These are phyloP conservation scores for Lasiodiplodia theobromae DNA, from an alignment of 2,329 filamentous ascomycete species.

Conservation along the genomic window DNA sequence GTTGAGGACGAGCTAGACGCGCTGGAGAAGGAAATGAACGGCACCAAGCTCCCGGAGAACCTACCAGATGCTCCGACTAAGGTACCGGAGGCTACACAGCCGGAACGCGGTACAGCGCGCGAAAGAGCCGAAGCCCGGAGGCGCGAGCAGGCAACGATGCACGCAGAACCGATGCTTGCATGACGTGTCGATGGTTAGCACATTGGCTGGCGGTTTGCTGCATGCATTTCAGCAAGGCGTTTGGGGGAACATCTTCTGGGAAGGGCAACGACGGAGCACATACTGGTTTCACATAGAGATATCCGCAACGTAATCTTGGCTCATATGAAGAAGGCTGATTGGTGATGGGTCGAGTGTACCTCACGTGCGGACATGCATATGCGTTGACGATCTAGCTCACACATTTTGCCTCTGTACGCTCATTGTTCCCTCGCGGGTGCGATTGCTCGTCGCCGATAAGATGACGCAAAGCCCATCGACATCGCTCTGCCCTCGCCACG, in stretches of 20 bases:
- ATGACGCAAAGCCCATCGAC: not conserved
- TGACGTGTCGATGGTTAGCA: constrained; percentile 31
- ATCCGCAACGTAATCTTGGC: constrained; percentile 14
- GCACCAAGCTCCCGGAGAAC: constrained; percentile 48
- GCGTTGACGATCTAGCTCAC: constrained; percentile 7
- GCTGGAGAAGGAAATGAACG: constrained; percentile 70
- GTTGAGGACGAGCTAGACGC: constrained; percentile 94
- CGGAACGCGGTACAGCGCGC: constrained; percentile 40
- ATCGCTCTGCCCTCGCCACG: not conserved
- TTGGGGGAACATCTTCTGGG: not conserved
- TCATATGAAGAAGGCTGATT: not conserved
- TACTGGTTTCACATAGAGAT: constrained; percentile 20
- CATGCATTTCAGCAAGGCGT: constrained; percentile 30
- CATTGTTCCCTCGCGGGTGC: not conserved
- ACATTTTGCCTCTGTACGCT: not conserved
- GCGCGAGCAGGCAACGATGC: constrained; percentile 40
- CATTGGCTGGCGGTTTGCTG: constrained; percentile 23
- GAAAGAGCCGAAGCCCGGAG: constrained; percentile 44
- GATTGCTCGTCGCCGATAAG: not conserved
- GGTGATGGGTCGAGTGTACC: not conserved
- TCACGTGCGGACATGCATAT: not conserved
- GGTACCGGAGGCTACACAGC: constrained; percentile 39
- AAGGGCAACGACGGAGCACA: constrained; percentile 1
- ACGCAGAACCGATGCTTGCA: constrained; percentile 46
- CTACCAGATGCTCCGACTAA: constrained; percentile 50